Percentiles rank a stretch among this genome's conserved stretches.
These are phyloP conservation scores for Citrullus amarus DNA, from an alignment of 306 rosid genomes.

Conservation along the genomic window DNA sequence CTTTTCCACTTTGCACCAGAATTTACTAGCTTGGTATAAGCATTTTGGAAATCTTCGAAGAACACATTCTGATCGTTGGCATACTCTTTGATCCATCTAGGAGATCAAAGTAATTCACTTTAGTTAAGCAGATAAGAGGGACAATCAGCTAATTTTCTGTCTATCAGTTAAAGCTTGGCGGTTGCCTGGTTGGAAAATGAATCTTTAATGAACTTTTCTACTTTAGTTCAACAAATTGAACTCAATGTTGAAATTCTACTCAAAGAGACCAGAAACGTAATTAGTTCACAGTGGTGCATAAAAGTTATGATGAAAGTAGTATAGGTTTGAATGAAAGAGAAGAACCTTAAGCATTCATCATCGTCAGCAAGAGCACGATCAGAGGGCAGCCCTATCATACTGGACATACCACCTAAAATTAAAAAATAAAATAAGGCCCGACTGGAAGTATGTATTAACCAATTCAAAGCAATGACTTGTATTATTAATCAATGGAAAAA, in stretches of 20 bases:
- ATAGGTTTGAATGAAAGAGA: neutral
- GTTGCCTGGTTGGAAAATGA: neutral
- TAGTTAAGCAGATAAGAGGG: conserved; percentile 8
- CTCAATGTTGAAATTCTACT: neutral
- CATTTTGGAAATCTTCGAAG: conserved; percentile 76
- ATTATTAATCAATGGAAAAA: neutral
- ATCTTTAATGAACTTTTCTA: neutral
- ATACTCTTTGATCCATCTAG: conserved; percentile 76
- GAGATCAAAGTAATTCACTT: conserved; percentile 14
- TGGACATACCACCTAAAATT: conserved; percentile 58
- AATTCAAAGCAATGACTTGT: neutral
- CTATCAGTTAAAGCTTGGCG: neutral
- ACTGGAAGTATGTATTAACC: neutral
- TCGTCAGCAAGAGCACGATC: conserved; percentile 84
- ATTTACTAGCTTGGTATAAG: conserved; percentile 77
- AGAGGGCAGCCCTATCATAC: conserved; percentile 91
- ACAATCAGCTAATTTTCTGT: neutral
- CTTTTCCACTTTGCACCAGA: conserved; percentile 75
- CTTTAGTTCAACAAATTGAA: neutral
- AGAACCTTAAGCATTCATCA: conserved; percentile 80
- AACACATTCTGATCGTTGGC: conserved; percentile 57
- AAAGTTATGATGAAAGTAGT: neutral
- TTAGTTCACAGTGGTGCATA: neutral
- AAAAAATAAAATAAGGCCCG: conserved; percentile 6
- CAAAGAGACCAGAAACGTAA: neutral